Base-by-base conservation (phyloP, 306 rosid genomes). In the Hippophae tibetana region DNA sequence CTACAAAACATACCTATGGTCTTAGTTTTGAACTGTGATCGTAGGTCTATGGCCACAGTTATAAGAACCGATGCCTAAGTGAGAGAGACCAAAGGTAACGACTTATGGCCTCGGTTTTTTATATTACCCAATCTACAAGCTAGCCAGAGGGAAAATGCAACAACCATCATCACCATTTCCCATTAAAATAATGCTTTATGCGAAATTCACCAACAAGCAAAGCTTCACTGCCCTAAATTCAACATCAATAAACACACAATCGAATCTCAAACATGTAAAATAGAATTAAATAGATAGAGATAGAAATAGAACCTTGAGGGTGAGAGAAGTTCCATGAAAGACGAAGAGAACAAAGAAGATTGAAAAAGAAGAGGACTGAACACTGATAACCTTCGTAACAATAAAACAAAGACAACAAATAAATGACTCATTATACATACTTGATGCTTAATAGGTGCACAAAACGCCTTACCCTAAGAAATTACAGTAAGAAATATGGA, bases 41-140 rank as follows among this genome's bases (percentile, higher is more conserved):
- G 18, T 18, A 18, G 18, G 18, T 18, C 18, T 18, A 18, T 18
- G 18, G 0, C 18, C 18, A 18, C 0, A 18, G 18, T 18, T 18
- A 18, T 18, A 18, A 18, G 18, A 18, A 18, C 18, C 18, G 18
- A 18, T 0, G 0, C 0, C 18, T 18, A 18, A 18, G 18, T 18
- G 18, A 18, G 0, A 18, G 18, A 18, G 18, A 18, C 18, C 18
- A 18, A 18, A 18, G 18, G 18, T 18, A 18, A 18, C 18, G 18
- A 18, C 0, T 18, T 18, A 18, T 18, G 18, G 18, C 18, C 18
- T 18, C 18, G 18, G 18, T 18, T 18, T 18, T 18, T 18, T 8
- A 7, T 51, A 45, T 61, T 81, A 90, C 98, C 96, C 92, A 62
- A 87, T 90, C 76, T 90, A 92, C 83, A 92, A 73, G 52, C 84